Evolutionary conservation across 2,329 filamentous ascomycete species (phyloP).

Genomic region (Bisporella sp.): DNA sequence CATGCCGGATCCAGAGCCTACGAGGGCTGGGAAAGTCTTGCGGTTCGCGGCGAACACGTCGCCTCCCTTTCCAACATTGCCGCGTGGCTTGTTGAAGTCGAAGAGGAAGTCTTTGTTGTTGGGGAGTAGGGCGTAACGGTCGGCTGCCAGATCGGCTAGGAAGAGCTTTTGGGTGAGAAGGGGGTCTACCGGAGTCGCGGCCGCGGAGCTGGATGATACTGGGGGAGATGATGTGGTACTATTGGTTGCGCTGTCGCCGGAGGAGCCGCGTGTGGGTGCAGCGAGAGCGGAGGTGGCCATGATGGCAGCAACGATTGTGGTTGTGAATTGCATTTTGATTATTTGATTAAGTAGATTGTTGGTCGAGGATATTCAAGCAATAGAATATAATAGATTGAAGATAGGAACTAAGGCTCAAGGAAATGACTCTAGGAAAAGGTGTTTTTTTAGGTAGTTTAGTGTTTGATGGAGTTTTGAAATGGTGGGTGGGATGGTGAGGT

Average conservation of each 20-base stretch:
- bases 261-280: not conserved
- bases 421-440: not conserved
- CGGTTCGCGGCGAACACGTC: conserved; percentile 36
- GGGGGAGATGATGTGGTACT: not conserved
- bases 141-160: not conserved
- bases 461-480: too few relatives aligned
- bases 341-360: not conserved
- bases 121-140: not conserved
- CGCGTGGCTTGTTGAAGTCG: not conserved
- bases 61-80: not conserved
- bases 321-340: not conserved
- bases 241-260: not conserved
- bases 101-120: not conserved
- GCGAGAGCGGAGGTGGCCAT: not conserved
- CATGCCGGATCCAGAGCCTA: conserved; percentile 43
- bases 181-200: not conserved
- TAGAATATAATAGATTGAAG: not conserved
- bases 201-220: not conserved
- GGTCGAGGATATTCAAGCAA: not conserved
- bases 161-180: not conserved
- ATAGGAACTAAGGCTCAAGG: not conserved
- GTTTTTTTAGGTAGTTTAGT: not conserved
- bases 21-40: conserved; percentile 49
- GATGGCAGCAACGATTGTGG: not conserved
- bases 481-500: too few relatives aligned